Percentiles rank a stretch among this genome's conserved stretches.
phyloP scores from a whole-genome alignment of 2,329 filamentous ascomycete genomes.

The Cytospora piceicola region DNA sequence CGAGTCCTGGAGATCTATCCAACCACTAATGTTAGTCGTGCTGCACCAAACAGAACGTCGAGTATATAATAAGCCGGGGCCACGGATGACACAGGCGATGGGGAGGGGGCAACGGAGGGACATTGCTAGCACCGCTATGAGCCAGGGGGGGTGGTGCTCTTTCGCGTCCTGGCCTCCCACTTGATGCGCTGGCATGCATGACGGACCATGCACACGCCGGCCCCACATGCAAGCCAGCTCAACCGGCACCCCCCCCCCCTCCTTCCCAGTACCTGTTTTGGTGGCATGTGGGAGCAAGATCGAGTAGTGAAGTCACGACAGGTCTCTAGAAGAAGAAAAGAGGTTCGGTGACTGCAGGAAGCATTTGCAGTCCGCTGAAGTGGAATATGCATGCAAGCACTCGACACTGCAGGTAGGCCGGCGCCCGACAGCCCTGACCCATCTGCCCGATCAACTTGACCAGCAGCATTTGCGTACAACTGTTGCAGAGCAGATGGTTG shows the following conservation, averaged over 20 bases:
- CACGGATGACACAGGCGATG: conserved; percentile 25
- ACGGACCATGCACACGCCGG: conserved; percentile 60
- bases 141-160: conserved; percentile 33
- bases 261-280: conserved; percentile 30
- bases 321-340: conserved; percentile 27
- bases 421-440: conserved; percentile 14
- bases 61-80: conserved; percentile 45
- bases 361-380: conserved; percentile 19
- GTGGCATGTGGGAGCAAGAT: conserved; percentile 29
- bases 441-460: conserved; percentile 20
- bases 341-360: conserved; percentile 21
- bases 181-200: conserved; percentile 64
- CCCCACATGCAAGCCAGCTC: conserved; percentile 51
- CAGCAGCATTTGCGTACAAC: conserved; percentile 24
- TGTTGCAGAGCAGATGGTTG: conserved; percentile 8
- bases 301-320: conserved; percentile 12
- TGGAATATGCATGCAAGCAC: conserved; percentile 23
- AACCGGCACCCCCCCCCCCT: conserved; percentile 39
- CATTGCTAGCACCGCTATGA: conserved; percentile 37
- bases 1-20: conserved; percentile 43
- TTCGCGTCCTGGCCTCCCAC: conserved; percentile 49
- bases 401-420: conserved; percentile 19
- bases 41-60: conserved; percentile 34
- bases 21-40: conserved; percentile 47
- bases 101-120: conserved; percentile 36